Percentiles rank a stretch among this genome's conserved stretches.
phyloP scores from a whole-genome alignment of 768 basidiomycete species.

The Naganishia vaughanmartiniae region DNA sequence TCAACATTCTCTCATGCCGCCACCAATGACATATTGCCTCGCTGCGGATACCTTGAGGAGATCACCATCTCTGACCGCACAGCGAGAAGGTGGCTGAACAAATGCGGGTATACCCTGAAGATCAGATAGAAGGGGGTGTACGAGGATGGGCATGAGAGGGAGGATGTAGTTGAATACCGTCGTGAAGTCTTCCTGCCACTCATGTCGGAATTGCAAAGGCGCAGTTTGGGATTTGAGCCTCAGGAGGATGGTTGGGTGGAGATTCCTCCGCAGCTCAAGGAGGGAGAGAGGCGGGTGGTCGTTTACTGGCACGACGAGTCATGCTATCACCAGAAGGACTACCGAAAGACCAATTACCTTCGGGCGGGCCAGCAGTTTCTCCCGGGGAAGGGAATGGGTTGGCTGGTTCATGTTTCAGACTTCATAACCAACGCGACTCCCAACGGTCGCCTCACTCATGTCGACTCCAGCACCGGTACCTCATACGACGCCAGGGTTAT shows the following conservation, averaged over 20 bases:
- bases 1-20: neutral
- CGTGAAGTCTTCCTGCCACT: neutral
- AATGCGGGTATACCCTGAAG: neutral
- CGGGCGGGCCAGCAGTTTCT: neutral
- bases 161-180: neutral
- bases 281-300: too few species aligned
- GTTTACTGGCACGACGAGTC: too few species aligned
- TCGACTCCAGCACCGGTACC: neutral
- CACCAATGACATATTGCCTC: neutral
- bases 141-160: neutral
- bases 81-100: neutral
- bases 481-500: neutral
- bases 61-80: too few species aligned
- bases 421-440: neutral
- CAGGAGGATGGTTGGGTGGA: too few species aligned
- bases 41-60: too few species aligned
- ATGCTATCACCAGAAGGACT: too few species aligned
- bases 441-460: too few species aligned
- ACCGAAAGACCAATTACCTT: too few species aligned
- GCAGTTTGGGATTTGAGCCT: neutral
- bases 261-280: too few species aligned
- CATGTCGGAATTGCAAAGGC: neutral
- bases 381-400: neutral
- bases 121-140: neutral
- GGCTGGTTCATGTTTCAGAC: conserved; percentile 3